Conservation (phyloP, 2,329 filamentous ascomycete species). For the Colletotrichum australisinense region DNA sequence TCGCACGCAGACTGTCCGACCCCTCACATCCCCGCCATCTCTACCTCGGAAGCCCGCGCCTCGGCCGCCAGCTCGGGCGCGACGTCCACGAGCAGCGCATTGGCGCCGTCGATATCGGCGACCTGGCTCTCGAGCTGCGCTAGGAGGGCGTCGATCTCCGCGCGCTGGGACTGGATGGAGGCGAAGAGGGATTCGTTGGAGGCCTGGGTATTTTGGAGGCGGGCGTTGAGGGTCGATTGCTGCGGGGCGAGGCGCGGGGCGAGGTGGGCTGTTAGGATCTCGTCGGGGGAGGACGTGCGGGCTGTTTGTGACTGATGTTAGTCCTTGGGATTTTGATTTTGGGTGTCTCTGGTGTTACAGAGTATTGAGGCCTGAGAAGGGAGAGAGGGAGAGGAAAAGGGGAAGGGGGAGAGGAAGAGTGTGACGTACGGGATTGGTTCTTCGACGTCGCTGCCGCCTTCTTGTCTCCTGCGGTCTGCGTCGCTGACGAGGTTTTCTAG, state of each 20-base stretch:
- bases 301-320: constrained; percentile 43
- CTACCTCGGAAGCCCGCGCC: constrained; percentile 56
- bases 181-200: constrained; percentile 66
- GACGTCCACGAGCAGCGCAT: constrained; percentile 58
- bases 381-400: background rate
- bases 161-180: constrained; percentile 63
- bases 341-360: background rate
- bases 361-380: background rate
- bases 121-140: constrained; percentile 61
- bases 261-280: constrained; percentile 67
- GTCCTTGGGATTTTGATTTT: background rate
- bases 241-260: constrained; percentile 63
- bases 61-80: constrained; percentile 62
- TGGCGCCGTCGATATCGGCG: constrained; percentile 66
- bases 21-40: constrained; percentile 45
- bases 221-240: constrained; percentile 67
- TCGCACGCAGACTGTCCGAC: too few species aligned
- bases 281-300: constrained; percentile 67
- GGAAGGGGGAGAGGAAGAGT: background rate
- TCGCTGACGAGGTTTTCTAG: constrained; percentile 66
- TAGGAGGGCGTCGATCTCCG: constrained; percentile 65
- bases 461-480: constrained; percentile 54
- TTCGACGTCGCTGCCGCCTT: constrained; percentile 41
- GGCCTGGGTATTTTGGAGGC: constrained; percentile 66
- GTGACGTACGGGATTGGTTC: constrained; percentile 58